These are phyloP conservation scores for Moniliophthora roreri DNA, from an alignment of 1,284 basidiomycete genomes.

Conservation along the genomic window DNA sequence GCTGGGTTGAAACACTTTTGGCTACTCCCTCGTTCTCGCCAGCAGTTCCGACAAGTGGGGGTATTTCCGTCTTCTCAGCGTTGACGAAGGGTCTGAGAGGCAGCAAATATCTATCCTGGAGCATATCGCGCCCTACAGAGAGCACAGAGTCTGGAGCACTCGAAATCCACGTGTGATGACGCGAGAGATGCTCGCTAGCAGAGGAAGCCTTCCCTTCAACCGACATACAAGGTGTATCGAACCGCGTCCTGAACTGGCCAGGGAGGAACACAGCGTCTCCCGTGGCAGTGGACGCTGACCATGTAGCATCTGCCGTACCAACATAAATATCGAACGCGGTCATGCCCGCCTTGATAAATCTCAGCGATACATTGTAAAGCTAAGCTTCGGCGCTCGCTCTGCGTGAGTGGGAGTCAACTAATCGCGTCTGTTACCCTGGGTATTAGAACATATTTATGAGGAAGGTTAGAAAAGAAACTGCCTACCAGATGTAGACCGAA, in stretches of 20 bases:
- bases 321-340: slow-evolving; percentile 18
- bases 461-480: neutral
- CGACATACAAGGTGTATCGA: slow-evolving; percentile 20
- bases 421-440: slow-evolving; percentile 15
- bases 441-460: too few relatives aligned
- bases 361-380: slow-evolving; percentile 8
- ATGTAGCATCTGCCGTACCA: slow-evolving; percentile 11
- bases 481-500: slow-evolving; percentile 22
- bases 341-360: slow-evolving; percentile 5
- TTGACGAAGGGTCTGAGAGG: too few relatives aligned
- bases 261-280: slow-evolving; percentile 27
- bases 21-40: too few relatives aligned
- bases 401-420: slow-evolving; percentile 13
- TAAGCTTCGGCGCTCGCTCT: slow-evolving; percentile 6
- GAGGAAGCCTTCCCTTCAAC: slow-evolving; percentile 24
- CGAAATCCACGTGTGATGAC: slow-evolving; percentile 26
- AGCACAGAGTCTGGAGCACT: slow-evolving; percentile 13
- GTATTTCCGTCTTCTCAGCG: too few relatives aligned
- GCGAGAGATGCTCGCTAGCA: slow-evolving; percentile 25
- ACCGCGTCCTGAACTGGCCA: slow-evolving; percentile 21
- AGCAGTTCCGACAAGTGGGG: too few relatives aligned
- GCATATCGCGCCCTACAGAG: too few relatives aligned
- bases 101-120: too few relatives aligned
- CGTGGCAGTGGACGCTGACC: slow-evolving; percentile 21
- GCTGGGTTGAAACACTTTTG: too few relatives aligned